phyloP scores from a whole-genome alignment of 2,329 filamentous ascomycete species.

The Apiospora rasikravindrae region DNA sequence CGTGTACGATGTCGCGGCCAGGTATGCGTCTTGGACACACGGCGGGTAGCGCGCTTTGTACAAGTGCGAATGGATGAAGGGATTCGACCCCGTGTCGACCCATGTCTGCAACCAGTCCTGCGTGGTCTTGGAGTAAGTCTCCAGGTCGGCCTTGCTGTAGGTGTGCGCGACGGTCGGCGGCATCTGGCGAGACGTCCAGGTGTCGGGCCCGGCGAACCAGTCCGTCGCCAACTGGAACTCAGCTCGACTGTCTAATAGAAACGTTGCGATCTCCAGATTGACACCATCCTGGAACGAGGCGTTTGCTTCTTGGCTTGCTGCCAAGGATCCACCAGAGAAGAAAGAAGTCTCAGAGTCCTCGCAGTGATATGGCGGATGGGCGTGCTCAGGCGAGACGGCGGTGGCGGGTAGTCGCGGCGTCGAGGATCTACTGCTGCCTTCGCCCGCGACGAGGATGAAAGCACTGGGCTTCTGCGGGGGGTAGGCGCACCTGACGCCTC shows the following conservation, averaged over 20 bases:
- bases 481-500: constrained; percentile 31
- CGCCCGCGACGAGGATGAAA: constrained; percentile 15
- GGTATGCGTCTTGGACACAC: constrained; percentile 39
- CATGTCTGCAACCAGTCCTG: constrained; percentile 36
- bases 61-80: constrained; percentile 39
- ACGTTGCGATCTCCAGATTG: background rate
- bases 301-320: background rate
- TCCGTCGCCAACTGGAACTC: background rate
- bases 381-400: background rate
- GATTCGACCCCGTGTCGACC: constrained; percentile 34
- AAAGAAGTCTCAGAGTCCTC: background rate
- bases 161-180: background rate
- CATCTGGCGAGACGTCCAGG: constrained; percentile 28
- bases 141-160: constrained; percentile 17
- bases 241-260: background rate
- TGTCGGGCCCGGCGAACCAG: constrained; percentile 30
- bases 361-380: background rate
- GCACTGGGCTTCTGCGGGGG: constrained; percentile 23
- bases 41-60: constrained; percentile 35
- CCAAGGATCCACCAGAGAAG: background rate
- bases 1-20: constrained; percentile 30
- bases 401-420: background rate
- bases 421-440: too few relatives aligned
- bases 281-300: background rate
- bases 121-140: constrained; percentile 23